A percentile compares a stretch with the other conserved stretches of the same genome.
phyloP scores from a whole-genome alignment of 495 filamentous ascomycete species.

The Aspergillus incahuasiensis region DNA sequence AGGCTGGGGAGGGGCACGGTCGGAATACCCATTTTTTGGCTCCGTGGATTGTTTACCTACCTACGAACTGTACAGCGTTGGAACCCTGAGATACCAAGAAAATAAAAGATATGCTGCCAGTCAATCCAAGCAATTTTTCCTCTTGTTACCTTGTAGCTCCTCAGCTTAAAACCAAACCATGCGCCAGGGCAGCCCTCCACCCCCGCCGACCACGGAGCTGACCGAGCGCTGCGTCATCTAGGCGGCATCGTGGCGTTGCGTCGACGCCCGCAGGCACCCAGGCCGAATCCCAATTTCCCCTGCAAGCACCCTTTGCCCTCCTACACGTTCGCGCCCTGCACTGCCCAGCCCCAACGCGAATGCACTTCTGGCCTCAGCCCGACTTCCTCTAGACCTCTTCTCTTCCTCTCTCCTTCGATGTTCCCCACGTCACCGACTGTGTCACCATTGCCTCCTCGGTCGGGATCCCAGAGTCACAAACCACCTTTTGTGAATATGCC shows the following conservation, averaged over 20 bases:
- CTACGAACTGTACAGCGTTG: constrained; percentile 9
- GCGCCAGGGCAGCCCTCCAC: too few species aligned
- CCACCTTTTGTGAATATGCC: too few species aligned
- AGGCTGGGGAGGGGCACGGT: background rate
- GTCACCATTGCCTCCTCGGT: too few species aligned
- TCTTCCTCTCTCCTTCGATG: too few species aligned
- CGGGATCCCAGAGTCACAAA: too few species aligned
- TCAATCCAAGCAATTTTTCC: background rate
- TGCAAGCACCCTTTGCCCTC: background rate
- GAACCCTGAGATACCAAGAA: constrained; percentile 9
- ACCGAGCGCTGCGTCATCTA: background rate
- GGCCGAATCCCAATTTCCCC: background rate
- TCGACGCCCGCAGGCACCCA: background rate
- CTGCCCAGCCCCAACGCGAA: background rate
- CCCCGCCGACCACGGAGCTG: background rate
- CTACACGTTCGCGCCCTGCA: background rate
- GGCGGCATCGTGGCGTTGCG: too few species aligned
- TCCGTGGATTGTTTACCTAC: background rate
- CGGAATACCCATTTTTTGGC: background rate
- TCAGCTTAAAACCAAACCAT: background rate
- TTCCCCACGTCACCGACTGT: too few species aligned
- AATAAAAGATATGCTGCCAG: background rate
- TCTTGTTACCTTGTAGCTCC: background rate
- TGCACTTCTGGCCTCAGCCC: background rate
- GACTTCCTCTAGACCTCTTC: background rate